Base-by-base conservation (phyloP, 2,329 filamentous ascomycete genomes). In the Alternaria angustiovoidea region DNA sequence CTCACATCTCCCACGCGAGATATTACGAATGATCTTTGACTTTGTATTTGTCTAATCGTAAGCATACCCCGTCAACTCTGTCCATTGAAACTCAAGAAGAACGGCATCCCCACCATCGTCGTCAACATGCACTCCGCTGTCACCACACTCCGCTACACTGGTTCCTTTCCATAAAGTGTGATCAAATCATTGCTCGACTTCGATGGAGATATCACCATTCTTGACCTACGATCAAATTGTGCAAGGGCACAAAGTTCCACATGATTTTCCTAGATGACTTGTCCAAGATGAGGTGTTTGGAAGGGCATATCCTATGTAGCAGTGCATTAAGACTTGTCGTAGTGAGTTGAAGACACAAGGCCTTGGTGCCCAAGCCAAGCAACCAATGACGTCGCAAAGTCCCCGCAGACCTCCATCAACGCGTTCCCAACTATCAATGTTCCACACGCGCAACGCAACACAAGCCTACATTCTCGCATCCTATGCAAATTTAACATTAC, bases 321-420 rank as follows among this genome's bases (percentile, higher is more conserved):
- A 20, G 30, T 34, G 30, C 46, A 7, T 48, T n/a, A 2, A 16
- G 12, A 20, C 7, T 14, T 20, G 28, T 5, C 3, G 4, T 34
- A 14, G 20, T 20, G 1, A 48, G 28, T 22, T 22, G 44, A 11
- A 24, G 12, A 49, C 20, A 18, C 18, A 26, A 38, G 26, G 36
- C 22, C 47, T 24, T 14, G 24, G 34, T 47, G 43, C 43, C 57
- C 48, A 51, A 44, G 20, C 53, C 48, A 56, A 49, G 39, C 39
- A 61, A 53, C 65, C 54, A 67, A 67, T 67, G 65, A 66, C 65
- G 65, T 67, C 52, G 54, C 56, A 54, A 64, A 58, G 49, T 59
- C 63, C 59, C 65, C 65, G 65, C 65, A 63, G 43, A 53, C 54
- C 58, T 57, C 60, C 54, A 54, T 41, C 59, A 20, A 16, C 41